A percentile compares a stretch with the other conserved stretches of the same genome.
Evolutionary conservation across 257 asterid species (phyloP).

Genomic region (Gynochthodes officinalis): DNA sequence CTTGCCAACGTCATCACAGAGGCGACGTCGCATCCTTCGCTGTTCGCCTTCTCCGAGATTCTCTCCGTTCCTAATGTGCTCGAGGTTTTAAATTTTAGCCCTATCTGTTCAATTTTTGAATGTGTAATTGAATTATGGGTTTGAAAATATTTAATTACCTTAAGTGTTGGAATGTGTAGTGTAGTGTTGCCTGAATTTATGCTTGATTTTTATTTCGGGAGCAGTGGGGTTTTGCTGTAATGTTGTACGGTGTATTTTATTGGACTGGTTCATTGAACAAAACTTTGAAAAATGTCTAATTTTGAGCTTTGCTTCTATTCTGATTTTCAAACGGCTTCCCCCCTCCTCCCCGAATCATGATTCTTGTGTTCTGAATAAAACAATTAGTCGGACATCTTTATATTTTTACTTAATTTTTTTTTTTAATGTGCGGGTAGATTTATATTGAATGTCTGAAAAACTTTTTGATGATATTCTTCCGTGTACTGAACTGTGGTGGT

Average conservation of each 20-base stretch:
- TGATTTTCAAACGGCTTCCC: too few species aligned
- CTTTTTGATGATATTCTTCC: too few species aligned
- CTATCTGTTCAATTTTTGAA: not conserved
- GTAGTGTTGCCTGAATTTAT: not conserved
- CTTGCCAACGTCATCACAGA: slow-evolving; percentile 59
- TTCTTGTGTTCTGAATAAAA: not conserved
- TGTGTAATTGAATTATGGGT: not conserved
- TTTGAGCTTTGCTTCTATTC: too few species aligned
- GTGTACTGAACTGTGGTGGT: too few species aligned
- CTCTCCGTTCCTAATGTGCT: slow-evolving; percentile 60
- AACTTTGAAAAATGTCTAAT: not conserved
- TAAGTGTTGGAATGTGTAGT: too few species aligned
- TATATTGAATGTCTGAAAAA: too few species aligned
- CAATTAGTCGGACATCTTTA: too few species aligned
- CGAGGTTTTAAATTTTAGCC: slow-evolving; percentile 42
- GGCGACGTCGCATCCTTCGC: slow-evolving; percentile 93
- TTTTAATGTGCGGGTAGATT: too few species aligned
- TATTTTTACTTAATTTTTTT: too few species aligned
- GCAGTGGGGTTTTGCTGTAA: not conserved
- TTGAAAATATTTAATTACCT: not conserved
- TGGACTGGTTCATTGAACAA: not conserved
- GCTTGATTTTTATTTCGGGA: not conserved
- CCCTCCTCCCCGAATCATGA: too few species aligned
- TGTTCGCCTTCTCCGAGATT: slow-evolving; percentile 95
- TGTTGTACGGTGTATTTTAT: not conserved